Conservation (phyloP, 192 early-diverging fungal genomes). For the Glomus cerebriforme region DNA sequence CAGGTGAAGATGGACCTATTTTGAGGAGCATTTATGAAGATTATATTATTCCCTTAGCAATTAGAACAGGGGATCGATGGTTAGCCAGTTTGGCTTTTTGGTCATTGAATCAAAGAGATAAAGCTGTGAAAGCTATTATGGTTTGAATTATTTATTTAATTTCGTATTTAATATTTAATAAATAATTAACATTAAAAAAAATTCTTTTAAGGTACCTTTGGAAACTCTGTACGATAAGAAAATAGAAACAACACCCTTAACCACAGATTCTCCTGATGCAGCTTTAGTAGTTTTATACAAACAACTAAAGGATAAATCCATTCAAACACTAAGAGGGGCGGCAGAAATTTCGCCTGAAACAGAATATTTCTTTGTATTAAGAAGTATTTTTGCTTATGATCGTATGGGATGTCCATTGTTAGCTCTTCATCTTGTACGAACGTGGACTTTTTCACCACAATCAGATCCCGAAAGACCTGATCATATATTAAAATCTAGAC, state of each 20-base stretch:
- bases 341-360: constrained; percentile 48
- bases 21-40: constrained; percentile 53
- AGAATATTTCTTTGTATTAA: constrained; percentile 65
- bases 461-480: background rate
- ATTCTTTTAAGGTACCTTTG: constrained; percentile 10
- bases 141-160: background rate
- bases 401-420: constrained; percentile 76
- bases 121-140: constrained; percentile 31
- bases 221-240: background rate
- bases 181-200: too few species aligned
- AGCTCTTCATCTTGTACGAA: constrained; percentile 70
- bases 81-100: constrained; percentile 56
- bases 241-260: background rate
- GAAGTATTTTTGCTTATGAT: constrained; percentile 71
- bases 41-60: constrained; percentile 57
- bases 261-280: constrained; percentile 55
- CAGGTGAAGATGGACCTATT: constrained; percentile 61
- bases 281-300: constrained; percentile 71
- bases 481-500: constrained; percentile 19
- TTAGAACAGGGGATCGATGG: constrained; percentile 68
- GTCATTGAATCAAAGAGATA: constrained; percentile 32
- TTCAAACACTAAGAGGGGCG: constrained; percentile 50
- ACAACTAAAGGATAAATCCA: constrained; percentile 57
- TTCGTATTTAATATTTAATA: background rate
- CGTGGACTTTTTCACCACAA: constrained; percentile 36